A percentile compares a stretch with the other conserved stretches of the same genome.
Evolutionary conservation across 2,329 filamentous ascomycete species (phyloP).

Genomic region (Nemania serpens): DNA sequence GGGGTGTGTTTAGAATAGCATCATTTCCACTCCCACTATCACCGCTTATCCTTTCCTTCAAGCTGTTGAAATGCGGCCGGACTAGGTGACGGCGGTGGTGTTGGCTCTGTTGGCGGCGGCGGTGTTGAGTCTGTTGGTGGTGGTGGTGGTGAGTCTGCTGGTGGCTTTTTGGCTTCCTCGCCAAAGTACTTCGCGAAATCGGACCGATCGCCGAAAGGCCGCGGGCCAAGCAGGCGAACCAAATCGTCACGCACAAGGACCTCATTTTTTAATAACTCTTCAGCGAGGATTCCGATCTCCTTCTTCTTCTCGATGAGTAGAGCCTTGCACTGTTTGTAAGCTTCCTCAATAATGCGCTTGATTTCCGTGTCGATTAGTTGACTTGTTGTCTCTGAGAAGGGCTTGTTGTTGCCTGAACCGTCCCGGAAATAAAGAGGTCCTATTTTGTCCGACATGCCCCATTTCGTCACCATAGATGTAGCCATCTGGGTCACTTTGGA

Average conservation of each 20-base stretch:
- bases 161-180: constrained; percentile 55
- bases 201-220: constrained; percentile 82
- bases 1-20: not conserved
- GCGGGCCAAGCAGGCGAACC: constrained; percentile 80
- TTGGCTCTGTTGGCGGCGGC: constrained; percentile 42
- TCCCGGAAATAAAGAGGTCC: constrained; percentile 91
- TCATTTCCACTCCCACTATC: constrained; percentile 11
- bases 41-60: constrained; percentile 34
- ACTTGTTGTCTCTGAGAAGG: constrained; percentile 92
- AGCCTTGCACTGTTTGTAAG: constrained; percentile 87
- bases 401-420: constrained; percentile 84
- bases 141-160: constrained; percentile 47
- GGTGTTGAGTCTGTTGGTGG: not conserved
- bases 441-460: constrained; percentile 96
- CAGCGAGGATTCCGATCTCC: constrained; percentile 86
- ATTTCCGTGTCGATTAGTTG: constrained; percentile 92
- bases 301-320: constrained; percentile 84
- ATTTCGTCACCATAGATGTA: constrained; percentile 98
- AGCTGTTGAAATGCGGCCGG: constrained; percentile 38
- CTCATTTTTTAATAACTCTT: constrained; percentile 92
- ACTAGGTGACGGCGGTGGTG: constrained; percentile 51
- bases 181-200: constrained; percentile 97
- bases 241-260: constrained; percentile 90
- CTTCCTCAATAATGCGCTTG: constrained; percentile 86
- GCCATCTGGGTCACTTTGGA: constrained; percentile 97